Evolutionary conservation across 345 rosid genomes (phyloP).

Genomic region (Eucalyptus dawsonii): DNA sequence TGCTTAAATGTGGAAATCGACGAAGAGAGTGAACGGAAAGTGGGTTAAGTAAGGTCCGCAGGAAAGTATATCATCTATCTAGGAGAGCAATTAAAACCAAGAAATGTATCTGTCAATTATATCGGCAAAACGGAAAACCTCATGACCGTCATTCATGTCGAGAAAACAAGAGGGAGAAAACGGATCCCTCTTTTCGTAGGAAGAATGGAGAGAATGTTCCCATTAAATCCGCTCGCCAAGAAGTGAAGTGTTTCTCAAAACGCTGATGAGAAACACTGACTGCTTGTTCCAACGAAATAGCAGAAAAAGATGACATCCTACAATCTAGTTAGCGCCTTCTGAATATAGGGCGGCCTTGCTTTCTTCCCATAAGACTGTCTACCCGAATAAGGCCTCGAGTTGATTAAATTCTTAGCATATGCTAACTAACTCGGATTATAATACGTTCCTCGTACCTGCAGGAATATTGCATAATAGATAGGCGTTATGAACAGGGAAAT

Average conservation of each 20-base stretch:
- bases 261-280: too few species aligned
- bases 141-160: neutral
- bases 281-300: neutral
- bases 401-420: neutral
- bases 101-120: neutral
- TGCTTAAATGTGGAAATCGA: neutral
- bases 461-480: neutral
- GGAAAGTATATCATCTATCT: neutral
- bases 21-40: neutral
- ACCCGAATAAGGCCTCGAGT: neutral
- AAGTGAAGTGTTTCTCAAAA: neutral
- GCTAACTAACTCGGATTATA: neutral
- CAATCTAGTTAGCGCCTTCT: neutral
- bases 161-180: neutral
- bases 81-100: neutral
- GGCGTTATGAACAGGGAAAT: neutral
- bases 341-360: rapidly evolving
- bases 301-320: neutral
- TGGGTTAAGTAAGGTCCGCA: neutral
- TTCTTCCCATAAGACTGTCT: neutral
- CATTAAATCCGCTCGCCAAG: neutral
- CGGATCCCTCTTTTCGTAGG: neutral
- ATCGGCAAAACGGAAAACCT: neutral
- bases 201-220: neutral
- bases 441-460: neutral